Percentiles rank a stretch among this genome's conserved stretches.
phyloP scores from a whole-genome alignment of 2,329 filamentous ascomycete genomes.

The Leptographium radiaticola region DNA sequence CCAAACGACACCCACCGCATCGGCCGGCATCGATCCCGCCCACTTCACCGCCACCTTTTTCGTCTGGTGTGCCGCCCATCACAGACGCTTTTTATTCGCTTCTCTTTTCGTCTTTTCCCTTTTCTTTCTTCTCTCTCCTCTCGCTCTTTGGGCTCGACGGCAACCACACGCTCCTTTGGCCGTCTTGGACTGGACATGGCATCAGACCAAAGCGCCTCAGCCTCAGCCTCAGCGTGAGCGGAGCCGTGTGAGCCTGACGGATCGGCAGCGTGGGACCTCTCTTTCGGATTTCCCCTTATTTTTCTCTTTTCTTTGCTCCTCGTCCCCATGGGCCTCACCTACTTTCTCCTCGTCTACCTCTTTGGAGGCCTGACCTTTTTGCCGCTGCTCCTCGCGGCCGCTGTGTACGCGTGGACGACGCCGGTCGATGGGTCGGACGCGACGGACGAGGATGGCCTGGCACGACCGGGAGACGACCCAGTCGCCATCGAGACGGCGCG shows the following conservation, averaged over 20 bases:
- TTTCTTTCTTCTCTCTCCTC: background rate
- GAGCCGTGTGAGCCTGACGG: background rate
- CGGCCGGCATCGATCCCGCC: background rate
- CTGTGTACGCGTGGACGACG: slow-evolving; percentile 47
- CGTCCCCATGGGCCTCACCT: slow-evolving; percentile 24
- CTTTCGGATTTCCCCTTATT: background rate
- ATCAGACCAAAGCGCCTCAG: background rate
- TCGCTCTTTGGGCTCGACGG: background rate
- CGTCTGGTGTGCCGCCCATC: too few relatives aligned
- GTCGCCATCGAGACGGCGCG: slow-evolving; percentile 38
- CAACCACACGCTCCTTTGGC: too few relatives aligned
- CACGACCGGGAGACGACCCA: slow-evolving; percentile 51
- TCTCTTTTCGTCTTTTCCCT: too few relatives aligned
- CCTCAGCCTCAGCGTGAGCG: background rate
- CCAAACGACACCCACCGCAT: background rate
- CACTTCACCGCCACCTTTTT: too few relatives aligned
- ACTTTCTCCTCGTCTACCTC: slow-evolving; percentile 64
- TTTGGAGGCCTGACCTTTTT: slow-evolving; percentile 81
- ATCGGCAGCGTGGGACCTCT: background rate
- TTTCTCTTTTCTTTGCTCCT: background rate
- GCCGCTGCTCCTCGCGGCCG: slow-evolving; percentile 50
- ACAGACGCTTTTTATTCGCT: too few relatives aligned
- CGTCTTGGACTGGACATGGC: background rate
- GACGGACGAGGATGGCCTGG: slow-evolving; percentile 22
- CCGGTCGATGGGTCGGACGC: slow-evolving; percentile 36